phyloP scores from a whole-genome alignment of 2,329 filamentous ascomycete genomes.

The Colletotrichum acutatum region DNA sequence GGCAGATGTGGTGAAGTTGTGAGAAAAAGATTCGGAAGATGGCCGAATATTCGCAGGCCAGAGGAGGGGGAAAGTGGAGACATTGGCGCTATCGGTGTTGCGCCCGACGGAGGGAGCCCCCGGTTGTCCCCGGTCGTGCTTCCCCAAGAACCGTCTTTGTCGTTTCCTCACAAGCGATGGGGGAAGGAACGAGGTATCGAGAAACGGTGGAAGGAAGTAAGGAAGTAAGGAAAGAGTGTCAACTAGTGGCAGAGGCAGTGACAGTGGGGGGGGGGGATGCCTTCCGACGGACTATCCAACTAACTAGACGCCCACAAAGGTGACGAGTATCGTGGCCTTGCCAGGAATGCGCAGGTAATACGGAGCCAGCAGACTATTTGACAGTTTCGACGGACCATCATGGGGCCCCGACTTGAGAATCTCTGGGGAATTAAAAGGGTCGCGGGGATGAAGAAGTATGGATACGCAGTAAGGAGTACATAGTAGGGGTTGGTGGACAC shows the following conservation, averaged over 20 bases:
- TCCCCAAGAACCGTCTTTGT: constrained; percentile 1
- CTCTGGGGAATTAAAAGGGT: background rate
- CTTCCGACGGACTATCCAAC: background rate
- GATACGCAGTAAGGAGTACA: no score
- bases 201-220: background rate
- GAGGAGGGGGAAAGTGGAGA: background rate
- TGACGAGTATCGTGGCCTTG: background rate
- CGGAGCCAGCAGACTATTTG: background rate
- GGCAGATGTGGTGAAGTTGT: background rate
- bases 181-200: background rate
- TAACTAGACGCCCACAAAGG: background rate
- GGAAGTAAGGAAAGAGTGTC: background rate
- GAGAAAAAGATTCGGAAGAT: constrained; percentile 28
- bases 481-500: background rate
- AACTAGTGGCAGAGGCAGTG: constrained; percentile 13
- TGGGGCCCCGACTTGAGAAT: background rate
- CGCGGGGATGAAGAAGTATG: background rate
- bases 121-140: constrained; percentile 6
- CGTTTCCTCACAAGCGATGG: background rate
- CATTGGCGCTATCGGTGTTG: background rate
- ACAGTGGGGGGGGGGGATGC: constrained; percentile 12
- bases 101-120: constrained; percentile 16
- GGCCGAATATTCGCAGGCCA: constrained; percentile 12
- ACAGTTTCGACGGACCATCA: background rate
- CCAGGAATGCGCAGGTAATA: background rate